A percentile compares a stretch with the other conserved stretches of the same genome.
Evolutionary conservation across 805 yeast genomes (phyloP).

Genomic region (Cyberlindnera samutprakarnensis): DNA sequence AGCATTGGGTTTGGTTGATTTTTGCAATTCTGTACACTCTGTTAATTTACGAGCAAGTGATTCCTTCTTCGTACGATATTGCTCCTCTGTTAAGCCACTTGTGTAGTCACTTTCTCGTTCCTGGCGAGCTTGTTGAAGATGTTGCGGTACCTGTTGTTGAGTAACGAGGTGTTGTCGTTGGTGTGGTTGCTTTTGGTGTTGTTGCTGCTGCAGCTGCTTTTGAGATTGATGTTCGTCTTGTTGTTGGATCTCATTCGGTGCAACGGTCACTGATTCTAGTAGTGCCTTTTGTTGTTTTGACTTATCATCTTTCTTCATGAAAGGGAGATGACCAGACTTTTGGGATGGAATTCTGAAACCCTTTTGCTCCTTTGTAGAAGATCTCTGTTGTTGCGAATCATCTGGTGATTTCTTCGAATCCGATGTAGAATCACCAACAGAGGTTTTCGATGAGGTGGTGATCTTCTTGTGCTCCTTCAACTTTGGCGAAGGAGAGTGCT

Average conservation of each 20-base stretch:
- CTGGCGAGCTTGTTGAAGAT: neutral
- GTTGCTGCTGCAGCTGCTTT: neutral
- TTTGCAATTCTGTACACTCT: conserved; percentile 17
- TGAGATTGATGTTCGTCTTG: neutral
- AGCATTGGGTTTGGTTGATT: conserved; percentile 41
- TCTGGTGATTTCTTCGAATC: neutral
- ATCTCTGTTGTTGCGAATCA: conserved; percentile 2
- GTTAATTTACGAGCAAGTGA: conserved; percentile 20
- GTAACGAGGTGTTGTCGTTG: neutral
- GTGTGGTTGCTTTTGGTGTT: neutral
- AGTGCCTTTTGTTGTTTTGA: conserved; percentile 4
- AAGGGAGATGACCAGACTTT: conserved; percentile 8
- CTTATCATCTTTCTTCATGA: neutral
- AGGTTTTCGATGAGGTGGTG: conserved; percentile 5
- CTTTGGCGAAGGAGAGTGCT: conserved; percentile 18
- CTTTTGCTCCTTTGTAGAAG: conserved; percentile 1
- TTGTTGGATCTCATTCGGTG: neutral
- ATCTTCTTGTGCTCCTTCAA: conserved; percentile 5
- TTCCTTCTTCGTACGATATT: conserved; percentile 17
- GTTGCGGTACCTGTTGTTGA: neutral
- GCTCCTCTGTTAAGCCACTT: conserved; percentile 7
- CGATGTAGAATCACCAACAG: conserved; percentile 11
- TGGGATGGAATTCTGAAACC: conserved; percentile 4
- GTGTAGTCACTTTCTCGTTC: neutral
- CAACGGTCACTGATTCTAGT: conserved; percentile 4